Evolutionary conservation across 1,284 basidiomycete genomes (phyloP), one percentile per base, ranked within the genome.

Genomic region (Paramarasmius palmivorus): DNA sequence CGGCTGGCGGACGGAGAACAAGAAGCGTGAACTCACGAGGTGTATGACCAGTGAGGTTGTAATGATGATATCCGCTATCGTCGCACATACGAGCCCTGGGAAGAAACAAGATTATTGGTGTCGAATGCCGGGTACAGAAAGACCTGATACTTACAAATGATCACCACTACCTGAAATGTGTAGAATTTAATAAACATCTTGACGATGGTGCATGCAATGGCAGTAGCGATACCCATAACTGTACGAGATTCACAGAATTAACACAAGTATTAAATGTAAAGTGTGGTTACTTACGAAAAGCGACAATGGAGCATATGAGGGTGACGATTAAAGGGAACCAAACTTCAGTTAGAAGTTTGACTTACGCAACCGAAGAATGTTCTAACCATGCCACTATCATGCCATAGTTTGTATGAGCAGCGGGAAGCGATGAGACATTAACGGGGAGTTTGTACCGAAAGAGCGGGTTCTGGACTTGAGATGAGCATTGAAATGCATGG

Each of bases 211-310:
- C 63, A 60, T n/a, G 63, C 61, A 7, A 66, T 57, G 8, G 65
- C 65, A 8, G 63, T 63, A 5, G 64, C 65, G 4, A 66, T 58
- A 9, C 66, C 66, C 58, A 65, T 65, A 15, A 65, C 67, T 67
- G 29, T 32, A 35, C 17, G 34, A 23, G 14, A 6, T n/a, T n/a
- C 12, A 40, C 15, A 3, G 1, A 37, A n/a, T 52, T 17, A 22
- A 20, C 20, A 17, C 39, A 20, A 8, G 20, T 12, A 19, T 8
- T 15, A 2, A 5, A 34, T 8, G 22, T 25, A 4, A 8, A 40
- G 0, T 6, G 32, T 10, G 22, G 26, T 3, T 8, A 42, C 52
- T 14, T 10, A 54, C 52, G 35, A 15, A 44, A 23, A 19, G 37
- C 49, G 14, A 36, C 47, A 3, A 40, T 5, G 14, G 35, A 40